These are phyloP conservation scores for Tillandsia leiboldiana DNA, from an alignment of 176 grass and related monocot genomes.

Conservation along the genomic window DNA sequence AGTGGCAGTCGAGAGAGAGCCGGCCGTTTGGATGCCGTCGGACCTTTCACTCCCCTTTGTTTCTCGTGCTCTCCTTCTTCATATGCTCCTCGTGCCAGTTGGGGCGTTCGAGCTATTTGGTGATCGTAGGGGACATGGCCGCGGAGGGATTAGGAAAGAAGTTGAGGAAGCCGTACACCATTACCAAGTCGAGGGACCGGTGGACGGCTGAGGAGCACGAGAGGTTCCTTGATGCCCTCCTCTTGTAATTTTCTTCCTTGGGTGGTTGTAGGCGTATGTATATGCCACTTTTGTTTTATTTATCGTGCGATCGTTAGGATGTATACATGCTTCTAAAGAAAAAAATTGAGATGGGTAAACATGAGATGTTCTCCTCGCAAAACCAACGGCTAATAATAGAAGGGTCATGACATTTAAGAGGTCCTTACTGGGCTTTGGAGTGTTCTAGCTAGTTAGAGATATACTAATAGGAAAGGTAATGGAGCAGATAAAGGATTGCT, in stretches of 20 bases:
- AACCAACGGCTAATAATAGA: too few species aligned
- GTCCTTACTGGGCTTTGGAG: too few species aligned
- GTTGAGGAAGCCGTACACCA: slow-evolving; percentile 74
- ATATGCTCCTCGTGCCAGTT: slow-evolving; percentile 13
- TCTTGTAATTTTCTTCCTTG: slow-evolving; percentile 32
- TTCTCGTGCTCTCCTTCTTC: slow-evolving; percentile 11
- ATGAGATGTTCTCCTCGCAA: too few species aligned
- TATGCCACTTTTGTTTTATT: neutral
- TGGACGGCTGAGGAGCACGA: slow-evolving; percentile 83
- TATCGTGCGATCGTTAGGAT: too few species aligned
- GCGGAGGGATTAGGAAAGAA: slow-evolving; percentile 40
- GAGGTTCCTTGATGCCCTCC: slow-evolving; percentile 78
- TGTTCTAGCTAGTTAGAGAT: too few species aligned
- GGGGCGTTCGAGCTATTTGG: neutral
- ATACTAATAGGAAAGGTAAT: too few species aligned
- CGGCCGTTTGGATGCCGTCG: neutral
- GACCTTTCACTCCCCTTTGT: slow-evolving; percentile 11
- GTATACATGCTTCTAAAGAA: too few species aligned
- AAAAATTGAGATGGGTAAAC: too few species aligned
- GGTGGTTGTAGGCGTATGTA: neutral
- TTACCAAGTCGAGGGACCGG: slow-evolving; percentile 55
- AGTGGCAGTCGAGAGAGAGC: slow-evolving; percentile 4
- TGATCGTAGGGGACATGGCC: neutral
- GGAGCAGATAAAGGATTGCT: too few species aligned
- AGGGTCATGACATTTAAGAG: too few species aligned